Evolutionary conservation across 73 alveolate genomes (phyloP).

Genomic region (Breviolum minutum): DNA sequence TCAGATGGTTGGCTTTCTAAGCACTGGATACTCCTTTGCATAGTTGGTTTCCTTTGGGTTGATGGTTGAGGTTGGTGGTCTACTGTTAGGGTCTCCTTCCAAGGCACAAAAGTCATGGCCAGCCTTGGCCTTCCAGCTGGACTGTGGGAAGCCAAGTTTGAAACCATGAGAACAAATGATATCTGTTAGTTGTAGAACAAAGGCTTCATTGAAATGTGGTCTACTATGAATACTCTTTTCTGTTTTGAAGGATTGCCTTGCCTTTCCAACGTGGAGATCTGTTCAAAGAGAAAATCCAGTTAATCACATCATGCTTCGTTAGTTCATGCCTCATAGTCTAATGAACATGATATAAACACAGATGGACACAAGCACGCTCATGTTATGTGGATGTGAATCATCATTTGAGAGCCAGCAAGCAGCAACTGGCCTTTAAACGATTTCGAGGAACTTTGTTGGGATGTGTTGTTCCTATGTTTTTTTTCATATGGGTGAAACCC

Average conservation of each 20-base stretch:
- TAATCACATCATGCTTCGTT: too few relatives aligned
- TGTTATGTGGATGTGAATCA: too few relatives aligned
- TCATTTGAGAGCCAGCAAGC: too few relatives aligned
- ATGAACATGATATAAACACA: too few relatives aligned
- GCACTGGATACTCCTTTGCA: background rate
- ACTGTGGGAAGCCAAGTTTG: constrained; percentile 15
- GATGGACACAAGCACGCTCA: too few relatives aligned
- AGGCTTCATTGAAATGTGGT: background rate
- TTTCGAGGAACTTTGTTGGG: too few relatives aligned
- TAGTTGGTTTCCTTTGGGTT: background rate
- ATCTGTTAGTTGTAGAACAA: background rate
- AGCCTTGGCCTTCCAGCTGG: constrained; percentile 39
- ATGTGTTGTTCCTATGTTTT: background rate
- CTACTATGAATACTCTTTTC: background rate
- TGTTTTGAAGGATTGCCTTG: background rate
- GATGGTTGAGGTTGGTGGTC: background rate
- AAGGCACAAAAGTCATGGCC: constrained; percentile 2
- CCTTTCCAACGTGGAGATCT: background rate
- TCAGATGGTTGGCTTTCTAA: background rate
- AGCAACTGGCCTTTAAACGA: too few relatives aligned
- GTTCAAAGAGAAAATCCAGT: too few relatives aligned
- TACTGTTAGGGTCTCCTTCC: background rate
- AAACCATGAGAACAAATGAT: too few relatives aligned
- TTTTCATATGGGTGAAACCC: background rate
- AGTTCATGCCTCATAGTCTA: too few relatives aligned